Conservation (phyloP, 768 basidiomycete species). For the Rubroboletus pulcherrimus region DNA sequence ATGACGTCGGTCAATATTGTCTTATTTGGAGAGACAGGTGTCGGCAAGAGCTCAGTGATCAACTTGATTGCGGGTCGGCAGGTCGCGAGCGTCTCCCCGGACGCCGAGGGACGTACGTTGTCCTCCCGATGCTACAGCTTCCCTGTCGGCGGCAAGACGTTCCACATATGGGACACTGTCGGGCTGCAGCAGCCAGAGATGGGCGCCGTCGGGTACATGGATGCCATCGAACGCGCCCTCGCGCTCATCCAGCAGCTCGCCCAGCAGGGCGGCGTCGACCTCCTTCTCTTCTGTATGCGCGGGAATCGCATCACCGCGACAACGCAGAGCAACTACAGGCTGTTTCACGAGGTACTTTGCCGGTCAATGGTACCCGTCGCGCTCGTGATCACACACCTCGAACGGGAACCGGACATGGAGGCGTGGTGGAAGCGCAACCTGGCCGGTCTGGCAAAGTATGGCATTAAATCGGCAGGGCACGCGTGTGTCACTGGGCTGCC, state of each 20-base stretch:
- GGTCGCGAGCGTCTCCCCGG: conserved; percentile 19
- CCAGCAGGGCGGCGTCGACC: conserved; percentile 33
- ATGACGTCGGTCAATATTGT: conserved; percentile 34
- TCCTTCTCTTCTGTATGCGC: conserved; percentile 40
- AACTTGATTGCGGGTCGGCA: conserved; percentile 25
- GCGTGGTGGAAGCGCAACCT: conserved; percentile 31
- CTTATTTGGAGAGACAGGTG: conserved; percentile 42
- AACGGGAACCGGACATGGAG: conserved; percentile 32
- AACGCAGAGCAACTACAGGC: conserved; percentile 35
- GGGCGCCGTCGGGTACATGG: conserved; percentile 20
- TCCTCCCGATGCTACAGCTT: conserved; percentile 24
- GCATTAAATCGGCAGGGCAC: conserved; percentile 23
- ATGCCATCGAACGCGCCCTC: conserved; percentile 26
- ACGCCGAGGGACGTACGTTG: conserved; percentile 34
- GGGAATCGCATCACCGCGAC: conserved; percentile 35
- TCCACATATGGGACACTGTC: conserved; percentile 31
- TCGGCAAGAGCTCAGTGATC: conserved; percentile 31
- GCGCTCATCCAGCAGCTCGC: conserved; percentile 33
- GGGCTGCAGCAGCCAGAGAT: conserved; percentile 29
- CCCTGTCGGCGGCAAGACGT: conserved; percentile 10
- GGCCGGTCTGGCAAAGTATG: conserved; percentile 16
- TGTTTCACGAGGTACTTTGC: conserved; percentile 40
- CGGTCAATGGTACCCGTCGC: conserved; percentile 26
- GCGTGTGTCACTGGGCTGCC: conserved; percentile 32
- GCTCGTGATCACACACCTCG: conserved; percentile 37